Evolutionary conservation across 2,329 filamentous ascomycete genomes (phyloP).

Genomic region (Hortaea sp.): DNA sequence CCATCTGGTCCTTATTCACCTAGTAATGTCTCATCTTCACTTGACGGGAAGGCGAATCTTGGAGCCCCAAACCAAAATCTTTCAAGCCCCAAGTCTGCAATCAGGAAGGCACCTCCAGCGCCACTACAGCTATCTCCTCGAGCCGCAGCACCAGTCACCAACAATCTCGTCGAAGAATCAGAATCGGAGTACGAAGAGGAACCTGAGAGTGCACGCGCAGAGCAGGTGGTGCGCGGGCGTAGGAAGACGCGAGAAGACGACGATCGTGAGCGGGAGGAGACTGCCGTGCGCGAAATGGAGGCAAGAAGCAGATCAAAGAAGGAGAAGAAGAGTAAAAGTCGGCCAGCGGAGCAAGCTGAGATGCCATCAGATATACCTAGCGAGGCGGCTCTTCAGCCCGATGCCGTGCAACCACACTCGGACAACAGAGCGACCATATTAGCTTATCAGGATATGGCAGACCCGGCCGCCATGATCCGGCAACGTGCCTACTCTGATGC

Average conservation of each 20-base stretch:
- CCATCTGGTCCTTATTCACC: constrained; percentile 6
- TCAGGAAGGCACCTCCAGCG: constrained; percentile 65
- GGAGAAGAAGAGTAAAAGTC: constrained; percentile 49
- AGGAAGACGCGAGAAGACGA: constrained; percentile 82
- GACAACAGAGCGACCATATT: not conserved
- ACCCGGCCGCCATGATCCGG: constrained; percentile 19
- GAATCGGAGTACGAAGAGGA: constrained; percentile 80
- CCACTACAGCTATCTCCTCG: constrained; percentile 58
- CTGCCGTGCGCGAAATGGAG: constrained; percentile 53
- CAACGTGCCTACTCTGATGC: constrained; percentile 18
- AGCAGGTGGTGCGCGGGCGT: constrained; percentile 49
- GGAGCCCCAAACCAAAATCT: not conserved
- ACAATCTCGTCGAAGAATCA: constrained; percentile 47
- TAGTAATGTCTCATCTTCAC: not conserved
- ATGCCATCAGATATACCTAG: not conserved
- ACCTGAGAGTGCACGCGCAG: constrained; percentile 35
- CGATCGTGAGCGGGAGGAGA: constrained; percentile 62
- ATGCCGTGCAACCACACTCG: constrained; percentile 4
- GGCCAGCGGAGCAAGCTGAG: constrained; percentile 10
- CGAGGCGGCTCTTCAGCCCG: constrained; percentile 4
- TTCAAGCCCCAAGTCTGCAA: constrained; percentile 10
- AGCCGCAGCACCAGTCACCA: constrained; percentile 5
- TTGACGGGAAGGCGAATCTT: not conserved
- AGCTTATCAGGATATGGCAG: constrained; percentile 6
- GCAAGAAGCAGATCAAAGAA: constrained; percentile 65